Base-by-base conservation (phyloP, 2,329 filamentous ascomycete species). In the Ophiostoma ulmi region DNA sequence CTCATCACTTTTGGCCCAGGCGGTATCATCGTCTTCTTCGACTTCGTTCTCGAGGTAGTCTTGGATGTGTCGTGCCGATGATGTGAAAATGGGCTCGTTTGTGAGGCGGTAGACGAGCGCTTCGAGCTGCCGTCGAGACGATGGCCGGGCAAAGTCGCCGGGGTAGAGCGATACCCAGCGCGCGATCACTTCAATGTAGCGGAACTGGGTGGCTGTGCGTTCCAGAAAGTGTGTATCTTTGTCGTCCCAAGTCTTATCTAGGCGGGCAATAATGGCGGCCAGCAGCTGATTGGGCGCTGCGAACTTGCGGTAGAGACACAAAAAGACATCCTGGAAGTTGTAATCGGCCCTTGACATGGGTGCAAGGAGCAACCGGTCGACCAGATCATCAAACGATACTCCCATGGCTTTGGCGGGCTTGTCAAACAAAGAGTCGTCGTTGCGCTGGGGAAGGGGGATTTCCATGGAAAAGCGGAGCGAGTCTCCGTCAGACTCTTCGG, bases 241-340 rank as follows among this genome's bases (percentile, higher is more conserved):
- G 72, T 91, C 89, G 63, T 88, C 87, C 75, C 88, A 88, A 35
- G 91, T 82, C 20, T 83, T 84, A 74, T 97, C 91, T 72, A 97
- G 88, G 55, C 91, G 89, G 71, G 89, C 85, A 58, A 97, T 83
- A 64, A 98, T 91, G 8, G 92, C 89, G 58, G 89, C 86, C 69
- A 98, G 88, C 5, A 99, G 84, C 74, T 90, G 86, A 11, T 87
- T 86, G 0, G 95, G 95, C 1, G 94, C 88, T 4, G 93, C 91
- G 78, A 99, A 98, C 78, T 95, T 96, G 73, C 95, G 90, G 80
- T 98, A 98, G 17, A 98, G 83, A 74, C 94, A 97, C 39, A 98
- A 84, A 76, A 98, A 98, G 22, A 97, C 89, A 64, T 93, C 88
- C 1, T 88, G 87, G 77, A 97, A 99, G 79, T 97, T 97, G 71